Evolutionary conservation across 2,329 filamentous ascomycete genomes (phyloP), one percentile per base, ranked within the genome.

Genomic region (Pseudogymnoascus sp.): DNA sequence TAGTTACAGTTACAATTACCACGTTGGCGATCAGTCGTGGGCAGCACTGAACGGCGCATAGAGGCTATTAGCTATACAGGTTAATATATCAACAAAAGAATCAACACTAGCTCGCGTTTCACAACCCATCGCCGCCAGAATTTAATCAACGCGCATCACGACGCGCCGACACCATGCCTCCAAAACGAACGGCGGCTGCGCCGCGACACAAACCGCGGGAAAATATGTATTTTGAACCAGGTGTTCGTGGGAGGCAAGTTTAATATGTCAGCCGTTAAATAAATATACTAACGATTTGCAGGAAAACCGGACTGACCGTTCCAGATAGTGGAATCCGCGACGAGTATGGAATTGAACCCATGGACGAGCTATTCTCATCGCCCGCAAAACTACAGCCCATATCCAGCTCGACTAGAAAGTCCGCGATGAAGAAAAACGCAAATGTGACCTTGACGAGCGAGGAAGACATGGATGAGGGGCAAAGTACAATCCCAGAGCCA

Each of bases 311-410:
- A 47, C 82, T 96, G 25, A 88, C 85, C 1, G 75, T 97, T 32
- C 84, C 85, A 69, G 90, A 96, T 69, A 85, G 79, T 61, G 90
- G 90, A 59, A 79, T 86, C 63, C 88, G 91, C 75, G 93, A 97
- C 75, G 91, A 95, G 72, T 80, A 96, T 79, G 94, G 93, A 73
- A 86, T 99, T 78, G 91, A 97, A 72, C 88, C 90, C 35, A 82
- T 96, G 62, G 89, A 93, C 35, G 84, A 85, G 66, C 84, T 97
- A 66, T 96, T 96, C 74, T 97, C 92, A 7, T 96, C 92, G 18
- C 91, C 92, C 12, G 82, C 84, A 66, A 89, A 86, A 69, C 76
- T 74, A 60, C 81, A 79, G n/a, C 32, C 57, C 8, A 79, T 58
- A 58, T 39, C 32, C 8, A 39, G 34, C 20, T 35, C 37, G 16